These are phyloP conservation scores for Talaromyces sp. DNA, from an alignment of 2,329 filamentous ascomycete genomes.

Conservation along the genomic window DNA sequence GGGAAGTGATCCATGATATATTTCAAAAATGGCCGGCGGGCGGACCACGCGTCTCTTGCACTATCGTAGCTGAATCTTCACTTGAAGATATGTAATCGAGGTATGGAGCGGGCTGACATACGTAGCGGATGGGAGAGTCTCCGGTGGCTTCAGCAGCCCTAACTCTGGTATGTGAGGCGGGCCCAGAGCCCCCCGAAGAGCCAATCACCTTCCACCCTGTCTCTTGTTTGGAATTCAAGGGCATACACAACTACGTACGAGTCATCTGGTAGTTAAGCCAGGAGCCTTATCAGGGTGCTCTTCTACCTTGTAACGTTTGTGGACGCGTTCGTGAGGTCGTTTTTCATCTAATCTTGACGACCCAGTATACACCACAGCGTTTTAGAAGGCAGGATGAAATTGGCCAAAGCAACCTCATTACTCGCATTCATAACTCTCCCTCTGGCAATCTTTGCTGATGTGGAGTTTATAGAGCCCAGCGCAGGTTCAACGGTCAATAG, in stretches of 20 bases:
- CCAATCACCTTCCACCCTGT: constrained; percentile 1
- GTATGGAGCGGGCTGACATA: background rate
- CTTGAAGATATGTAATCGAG: background rate
- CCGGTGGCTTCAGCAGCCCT: constrained; percentile 8
- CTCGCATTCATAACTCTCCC: constrained; percentile 36
- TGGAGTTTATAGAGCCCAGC: constrained; percentile 53
- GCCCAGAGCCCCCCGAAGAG: background rate
- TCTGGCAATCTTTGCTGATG: constrained; percentile 48
- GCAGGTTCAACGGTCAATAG: constrained; percentile 50
- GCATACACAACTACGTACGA: constrained; percentile 3
- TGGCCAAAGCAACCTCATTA: constrained; percentile 25
- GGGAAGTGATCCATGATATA: constrained; percentile 19
- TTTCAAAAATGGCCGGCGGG: constrained; percentile 1
- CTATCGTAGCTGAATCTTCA: background rate
- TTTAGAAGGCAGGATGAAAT: constrained; percentile 25
- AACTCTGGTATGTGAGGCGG: constrained; percentile 15
- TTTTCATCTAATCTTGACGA: background rate
- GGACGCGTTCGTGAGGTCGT: background rate
- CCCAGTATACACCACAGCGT: background rate
- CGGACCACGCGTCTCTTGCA: background rate
- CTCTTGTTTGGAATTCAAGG: constrained; percentile 16
- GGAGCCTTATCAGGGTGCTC: background rate
- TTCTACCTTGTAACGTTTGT: background rate
- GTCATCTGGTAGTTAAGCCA: background rate
- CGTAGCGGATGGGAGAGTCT: background rate